These are phyloP conservation scores for Sesbania bispinosa DNA, from an alignment of 306 rosid genomes.

Conservation along the genomic window DNA sequence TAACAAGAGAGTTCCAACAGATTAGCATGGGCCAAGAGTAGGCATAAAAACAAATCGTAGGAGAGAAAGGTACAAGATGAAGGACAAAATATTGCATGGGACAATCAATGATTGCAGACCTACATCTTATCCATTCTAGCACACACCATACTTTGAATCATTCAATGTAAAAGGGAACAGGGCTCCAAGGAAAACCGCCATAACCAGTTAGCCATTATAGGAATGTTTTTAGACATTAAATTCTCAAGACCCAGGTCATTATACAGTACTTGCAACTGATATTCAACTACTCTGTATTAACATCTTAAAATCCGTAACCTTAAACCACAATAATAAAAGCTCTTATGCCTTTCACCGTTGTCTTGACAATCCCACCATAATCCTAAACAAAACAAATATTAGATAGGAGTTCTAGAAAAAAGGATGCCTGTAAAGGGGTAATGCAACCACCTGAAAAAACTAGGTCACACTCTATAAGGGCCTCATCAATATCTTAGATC, in stretches of 20 bases:
- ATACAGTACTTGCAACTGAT: slow-evolving; percentile 11
- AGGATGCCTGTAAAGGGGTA: background rate
- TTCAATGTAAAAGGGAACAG: slow-evolving; percentile 5
- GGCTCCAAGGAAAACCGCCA: background rate
- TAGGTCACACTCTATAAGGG: background rate
- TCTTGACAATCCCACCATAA: background rate
- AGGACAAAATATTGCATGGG: slow-evolving; percentile 10
- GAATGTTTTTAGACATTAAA: slow-evolving; percentile 2
- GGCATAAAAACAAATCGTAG: slow-evolving; percentile 10
- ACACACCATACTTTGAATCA: slow-evolving; percentile 2
- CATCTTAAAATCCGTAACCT: background rate
- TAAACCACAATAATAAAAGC: background rate
- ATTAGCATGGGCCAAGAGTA: slow-evolving; percentile 14
- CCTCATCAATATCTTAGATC: background rate
- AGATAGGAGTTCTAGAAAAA: slow-evolving; percentile 4
- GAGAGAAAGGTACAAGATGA: slow-evolving; percentile 6
- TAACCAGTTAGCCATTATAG: background rate
- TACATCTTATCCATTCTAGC: slow-evolving; percentile 20
- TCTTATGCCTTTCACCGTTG: background rate
- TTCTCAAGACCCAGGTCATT: slow-evolving; percentile 8
- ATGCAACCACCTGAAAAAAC: slow-evolving; percentile 3
- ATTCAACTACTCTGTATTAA: slow-evolving; percentile 9
- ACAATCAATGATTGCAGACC: background rate
- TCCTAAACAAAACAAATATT: background rate
- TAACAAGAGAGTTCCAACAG: slow-evolving; percentile 29